Percentiles rank a stretch among this genome's conserved stretches.
Conservation (phyloP, 805 yeast species). For the Vanderwaltozyma tropicalis region DNA sequence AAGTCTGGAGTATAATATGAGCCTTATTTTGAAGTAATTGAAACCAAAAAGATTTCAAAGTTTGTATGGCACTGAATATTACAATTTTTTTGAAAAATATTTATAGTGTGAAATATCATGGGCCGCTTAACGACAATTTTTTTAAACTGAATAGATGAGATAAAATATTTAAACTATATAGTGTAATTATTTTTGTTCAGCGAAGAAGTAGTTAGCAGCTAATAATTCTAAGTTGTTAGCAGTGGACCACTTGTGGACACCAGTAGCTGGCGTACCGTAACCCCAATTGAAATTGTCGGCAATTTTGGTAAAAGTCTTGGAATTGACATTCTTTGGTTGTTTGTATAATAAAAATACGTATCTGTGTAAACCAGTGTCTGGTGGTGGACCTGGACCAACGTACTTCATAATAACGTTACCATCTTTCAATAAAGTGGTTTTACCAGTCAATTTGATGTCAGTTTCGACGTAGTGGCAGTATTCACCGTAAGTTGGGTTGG, state of each 20-base stretch:
- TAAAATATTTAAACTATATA: slow-evolving; percentile 30
- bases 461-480: slow-evolving; percentile 57
- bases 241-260: slow-evolving; percentile 63
- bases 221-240: slow-evolving; percentile 51
- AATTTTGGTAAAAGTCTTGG: slow-evolving; percentile 16
- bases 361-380: slow-evolving; percentile 75
- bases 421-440: slow-evolving; percentile 19
- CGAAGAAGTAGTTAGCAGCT: slow-evolving; percentile 74
- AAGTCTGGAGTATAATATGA: background rate
- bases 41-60: background rate
- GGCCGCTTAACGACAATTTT: no score
- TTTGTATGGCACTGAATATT: background rate
- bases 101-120: no score
- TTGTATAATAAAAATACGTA: slow-evolving; percentile 69
- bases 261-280: slow-evolving; percentile 67
- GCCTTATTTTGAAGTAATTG: background rate
- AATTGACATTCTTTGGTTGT: slow-evolving; percentile 34
- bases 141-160: no score
- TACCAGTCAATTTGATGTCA: slow-evolving; percentile 26
- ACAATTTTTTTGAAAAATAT: no score
- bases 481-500: slow-evolving; percentile 75
- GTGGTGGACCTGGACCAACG: slow-evolving; percentile 82
- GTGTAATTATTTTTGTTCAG: slow-evolving; percentile 40
- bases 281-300: slow-evolving; percentile 53
- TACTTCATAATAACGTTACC: slow-evolving; percentile 45